Base-by-base conservation (phyloP, 495 filamentous ascomycete species). In the Bathelium albidoporum region DNA sequence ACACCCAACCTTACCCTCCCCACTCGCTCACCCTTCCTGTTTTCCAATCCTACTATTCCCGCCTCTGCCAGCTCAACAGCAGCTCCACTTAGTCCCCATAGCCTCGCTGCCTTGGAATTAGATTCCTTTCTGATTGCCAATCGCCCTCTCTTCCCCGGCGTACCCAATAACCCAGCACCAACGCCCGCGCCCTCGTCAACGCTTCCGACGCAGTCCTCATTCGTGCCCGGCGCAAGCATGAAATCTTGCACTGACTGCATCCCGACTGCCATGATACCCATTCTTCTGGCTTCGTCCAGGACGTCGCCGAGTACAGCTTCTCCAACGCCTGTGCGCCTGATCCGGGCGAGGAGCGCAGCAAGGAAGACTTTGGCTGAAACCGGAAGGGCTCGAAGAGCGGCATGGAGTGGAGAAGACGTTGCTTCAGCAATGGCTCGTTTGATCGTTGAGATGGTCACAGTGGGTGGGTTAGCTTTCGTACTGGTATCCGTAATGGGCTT, bases 361-460 rank as follows among this genome's bases (percentile, higher is more conserved):
- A 99, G 83, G 65, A 96, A 88, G 31, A 97, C 76, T 65, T 96
- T 96, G 2, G 86, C 83, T 14, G 87, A 80, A 32, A 96, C 82
- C 2, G 95, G 89, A 16, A 96, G 83, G 14, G 83, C 79, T 52
- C 90, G 86, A 29, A 99, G 82, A 63, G 88, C 91, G 72, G 89
- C 88, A 70, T 97, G 93, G 45, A 99, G 76, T 0, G 95, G 93
- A 64, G 87, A 95, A 1, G 87, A 90, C 0, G 94, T 97, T 0
- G 92, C 91, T 76, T 99, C 95, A 69, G 87, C 86, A 73, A 99
- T 97, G 20, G 94, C 94, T 72, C 89, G 83, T 69, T 95, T 95
- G 68, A 98, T 85, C 1, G 90, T 95, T 36, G 88, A 84, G 68
- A 97, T 97, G 0, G 91, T 97, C 34, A 97, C 94, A 26, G 66